phyloP scores from a whole-genome alignment of 768 basidiomycete genomes.

The Lactarius hengduanensis region DNA sequence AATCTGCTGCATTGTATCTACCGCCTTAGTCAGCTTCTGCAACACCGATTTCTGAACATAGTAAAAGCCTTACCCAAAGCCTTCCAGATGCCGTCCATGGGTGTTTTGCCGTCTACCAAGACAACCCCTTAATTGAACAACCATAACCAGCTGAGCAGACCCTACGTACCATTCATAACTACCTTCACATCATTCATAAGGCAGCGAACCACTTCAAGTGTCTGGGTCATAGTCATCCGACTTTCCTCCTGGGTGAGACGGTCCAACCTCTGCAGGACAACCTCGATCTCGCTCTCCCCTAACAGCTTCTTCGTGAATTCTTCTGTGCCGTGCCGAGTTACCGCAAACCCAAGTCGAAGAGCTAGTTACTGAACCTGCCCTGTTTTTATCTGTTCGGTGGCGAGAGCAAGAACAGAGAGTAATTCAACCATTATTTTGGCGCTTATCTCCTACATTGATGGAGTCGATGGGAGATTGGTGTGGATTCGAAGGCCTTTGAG shows the following conservation, averaged over 20 bases:
- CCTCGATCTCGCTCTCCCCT: conserved; percentile 2
- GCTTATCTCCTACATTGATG: not conserved
- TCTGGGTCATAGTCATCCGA: not conserved
- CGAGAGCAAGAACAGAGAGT: not conserved
- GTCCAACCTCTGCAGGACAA: not conserved
- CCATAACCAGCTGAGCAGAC: no score
- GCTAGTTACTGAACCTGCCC: not conserved
- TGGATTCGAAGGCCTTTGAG: not conserved
- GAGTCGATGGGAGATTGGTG: not conserved
- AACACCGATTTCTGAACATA: no score
- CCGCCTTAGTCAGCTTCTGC: no score
- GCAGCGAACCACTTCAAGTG: not conserved
- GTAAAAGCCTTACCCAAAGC: no score
- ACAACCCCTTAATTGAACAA: not conserved
- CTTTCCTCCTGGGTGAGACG: not conserved
- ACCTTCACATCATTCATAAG: no score
- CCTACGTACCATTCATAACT: no score
- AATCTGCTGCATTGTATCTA: no score
- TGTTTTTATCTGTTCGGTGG: not conserved
- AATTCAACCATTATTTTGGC: not conserved
- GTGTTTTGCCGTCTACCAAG: no score
- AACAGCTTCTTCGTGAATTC: not conserved
- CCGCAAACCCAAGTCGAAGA: not conserved
- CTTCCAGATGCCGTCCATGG: no score
- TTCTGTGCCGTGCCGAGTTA: not conserved